Base-by-base conservation (phyloP, 2,329 filamentous ascomycete genomes). In the Penicillium sp. region DNA sequence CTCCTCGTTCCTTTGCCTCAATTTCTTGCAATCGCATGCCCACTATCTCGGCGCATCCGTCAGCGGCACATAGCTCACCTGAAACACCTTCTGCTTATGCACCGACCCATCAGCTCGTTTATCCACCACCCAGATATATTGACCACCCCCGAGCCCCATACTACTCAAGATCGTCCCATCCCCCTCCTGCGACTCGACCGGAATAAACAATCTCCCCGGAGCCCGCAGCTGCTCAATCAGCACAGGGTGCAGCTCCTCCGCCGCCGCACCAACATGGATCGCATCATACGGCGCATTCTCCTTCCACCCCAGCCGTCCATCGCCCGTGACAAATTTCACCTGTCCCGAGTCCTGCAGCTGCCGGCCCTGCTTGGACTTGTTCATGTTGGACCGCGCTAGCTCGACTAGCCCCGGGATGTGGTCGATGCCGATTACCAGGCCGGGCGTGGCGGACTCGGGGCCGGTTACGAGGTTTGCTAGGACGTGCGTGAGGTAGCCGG, bases 181-280 rank as follows among this genome's bases (percentile, higher is more conserved):
- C 1, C 72, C 70, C 31, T 80, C 79, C 6, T 18, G 13, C 9
- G 77, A 71, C 43, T 83, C 83, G 3, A 89, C 84, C 0, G 86
- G 86, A n/a, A 89, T 86, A 70, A 89, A 89, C 68, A 89, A 72
- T 79, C 87, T 82, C 0, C 95, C 95, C 0, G 94, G 94, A 2
- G 84, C 79, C 63, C 86, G 87, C 65, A 99, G 78, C 79, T 98
- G 95, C 33, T 87, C 84, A 47, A 96, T 77, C 64, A 98, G 77
- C 59, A 85, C 83, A 18, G 84, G 72, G 72, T 96, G 93, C 55
- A 96, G 77, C 70, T 87, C 84, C 24, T 79, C 83, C 0, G 94
- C 94, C 7, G 92, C 90, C 0, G 95, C 95, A 0, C 95, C 95
- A 2, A 98, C 95, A 73, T 98, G 95, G 60, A 99, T 98, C 2